These are phyloP conservation scores for Oryza meridionalis DNA, from an alignment of 176 grass and related monocot species.

Conservation along the genomic window DNA sequence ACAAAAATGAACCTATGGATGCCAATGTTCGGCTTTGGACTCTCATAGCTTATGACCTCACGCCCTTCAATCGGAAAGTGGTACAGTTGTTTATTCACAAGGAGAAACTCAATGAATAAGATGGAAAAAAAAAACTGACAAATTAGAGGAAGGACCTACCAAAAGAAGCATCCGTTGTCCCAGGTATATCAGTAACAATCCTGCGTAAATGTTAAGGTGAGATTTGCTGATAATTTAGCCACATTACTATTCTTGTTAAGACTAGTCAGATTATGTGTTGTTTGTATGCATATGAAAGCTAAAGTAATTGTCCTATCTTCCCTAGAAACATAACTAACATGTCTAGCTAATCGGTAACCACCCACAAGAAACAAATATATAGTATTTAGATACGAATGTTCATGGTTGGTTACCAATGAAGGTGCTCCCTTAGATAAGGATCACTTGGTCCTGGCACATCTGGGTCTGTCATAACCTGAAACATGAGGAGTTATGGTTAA, in stretches of 20 bases:
- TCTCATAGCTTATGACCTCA: constrained; percentile 77
- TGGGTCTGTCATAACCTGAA: constrained; percentile 95
- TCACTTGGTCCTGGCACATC: constrained; percentile 96
- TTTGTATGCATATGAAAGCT: constrained; percentile 12
- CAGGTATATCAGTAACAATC: constrained; percentile 95
- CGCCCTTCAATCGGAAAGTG: constrained; percentile 52
- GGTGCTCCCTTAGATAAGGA: constrained; percentile 87
- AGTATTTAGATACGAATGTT: neutral
- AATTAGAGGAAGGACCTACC: constrained; percentile 53
- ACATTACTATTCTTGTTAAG: neutral
- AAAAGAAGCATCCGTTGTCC: constrained; percentile 86
- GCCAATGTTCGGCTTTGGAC: constrained; percentile 79
- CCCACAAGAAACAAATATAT: constrained; percentile 23
- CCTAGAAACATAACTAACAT: constrained; percentile 33
- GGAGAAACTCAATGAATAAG: constrained; percentile 26
- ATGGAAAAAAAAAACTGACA: constrained; percentile 8
- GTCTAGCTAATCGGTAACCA: neutral
- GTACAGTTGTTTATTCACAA: constrained; percentile 11
- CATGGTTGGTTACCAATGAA: constrained; percentile 82
- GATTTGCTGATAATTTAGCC: constrained; percentile 32
- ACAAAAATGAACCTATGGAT: constrained; percentile 97
- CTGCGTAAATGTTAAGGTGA: constrained; percentile 54
- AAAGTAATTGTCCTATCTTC: constrained; percentile 19
- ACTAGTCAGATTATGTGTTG: constrained; percentile 2
- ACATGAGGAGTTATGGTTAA: constrained; percentile 14